A percentile compares a stretch with the other conserved stretches of the same genome.
Evolutionary conservation across 2,329 filamentous ascomycete species (phyloP).

Genomic region (Dactylellina sp.): DNA sequence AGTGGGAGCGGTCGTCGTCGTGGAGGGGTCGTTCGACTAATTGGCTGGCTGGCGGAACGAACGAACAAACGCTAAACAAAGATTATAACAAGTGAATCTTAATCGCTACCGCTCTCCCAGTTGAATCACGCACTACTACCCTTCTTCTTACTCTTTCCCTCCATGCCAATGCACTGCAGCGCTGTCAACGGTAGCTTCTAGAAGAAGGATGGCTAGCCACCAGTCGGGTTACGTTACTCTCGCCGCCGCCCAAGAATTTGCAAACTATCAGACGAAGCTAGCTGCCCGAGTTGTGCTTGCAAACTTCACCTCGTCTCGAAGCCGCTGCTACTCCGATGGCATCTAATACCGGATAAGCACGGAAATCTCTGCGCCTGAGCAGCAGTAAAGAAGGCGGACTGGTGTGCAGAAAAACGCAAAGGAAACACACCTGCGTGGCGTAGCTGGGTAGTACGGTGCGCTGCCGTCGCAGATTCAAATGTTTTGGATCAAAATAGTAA

Average conservation of each 20-base stretch:
- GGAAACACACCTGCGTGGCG: not conserved
- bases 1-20: slow-evolving; percentile 14
- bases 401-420: slow-evolving; percentile 30
- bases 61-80: not conserved
- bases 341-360: slow-evolving; percentile 53
- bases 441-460: not conserved
- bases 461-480: not conserved
- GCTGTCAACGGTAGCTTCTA: slow-evolving; percentile 49
- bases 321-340: slow-evolving; percentile 6
- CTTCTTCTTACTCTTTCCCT: no score
- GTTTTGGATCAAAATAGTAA: slow-evolving; percentile 12
- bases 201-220: slow-evolving; percentile 22
- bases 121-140: slow-evolving; percentile 1
- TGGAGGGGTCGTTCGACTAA: no score
- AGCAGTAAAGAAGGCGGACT: slow-evolving; percentile 22
- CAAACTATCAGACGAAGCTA: slow-evolving; percentile 8
- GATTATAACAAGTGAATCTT: not conserved
- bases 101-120: slow-evolving; percentile 37
- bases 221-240: slow-evolving; percentile 17
- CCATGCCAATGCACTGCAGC: not conserved
- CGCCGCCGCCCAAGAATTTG: not conserved
- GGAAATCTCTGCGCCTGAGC: slow-evolving; percentile 32
- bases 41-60: not conserved
- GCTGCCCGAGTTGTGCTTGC: not conserved
- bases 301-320: slow-evolving; percentile 36